Evolutionary conservation across 2,329 filamentous ascomycete genomes (phyloP), one percentile per base, ranked within the genome.

Genomic region (Alternaria brassicicola): DNA sequence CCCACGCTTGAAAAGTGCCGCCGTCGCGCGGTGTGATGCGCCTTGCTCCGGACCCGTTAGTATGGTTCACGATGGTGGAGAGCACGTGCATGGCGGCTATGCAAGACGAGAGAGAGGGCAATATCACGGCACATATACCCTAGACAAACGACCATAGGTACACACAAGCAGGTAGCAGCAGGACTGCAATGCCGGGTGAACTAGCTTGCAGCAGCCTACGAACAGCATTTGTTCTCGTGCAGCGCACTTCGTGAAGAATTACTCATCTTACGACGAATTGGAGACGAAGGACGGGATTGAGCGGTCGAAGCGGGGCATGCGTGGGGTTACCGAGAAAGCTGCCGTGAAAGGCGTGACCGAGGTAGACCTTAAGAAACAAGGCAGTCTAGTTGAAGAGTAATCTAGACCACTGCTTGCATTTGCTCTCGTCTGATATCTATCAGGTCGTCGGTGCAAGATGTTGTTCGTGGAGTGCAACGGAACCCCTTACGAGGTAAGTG

Each of bases 401-500:
- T 38, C 19, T 35, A 23, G 10, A 30, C 23, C 21, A 23, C 7
- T 39, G 3, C 25, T 6, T 26, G 19, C 13, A 10, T 17, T 45
- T 26, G n/a, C 17, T 38, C 26, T 28, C 12, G 35, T 23, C 30
- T 38, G 31, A 8, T 19, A 7, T 52, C 4, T 9, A 15, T 28
- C 28, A 17, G 23, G 9, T 21, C 13, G 17, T 36, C 23, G 7
- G 6, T 23, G 38, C 17, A 74, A 58, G 6, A 80, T 81, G 78
- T 59, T 79, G 47, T 68, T 76, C 21, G 69, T 81, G 10, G 66
- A 76, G 12, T 81, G 79, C 58, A 69, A 65, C 50, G 80, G 80
- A n/a, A 77, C 76, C 17, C 79, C 80, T 0, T 79, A 79, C 58
- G 76, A 81, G 67, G 79, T 78, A 65, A 54, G 59, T 55, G 8